Base-by-base conservation (phyloP, 352 stramenopile genomes). In the Phytophthora idaei region DNA sequence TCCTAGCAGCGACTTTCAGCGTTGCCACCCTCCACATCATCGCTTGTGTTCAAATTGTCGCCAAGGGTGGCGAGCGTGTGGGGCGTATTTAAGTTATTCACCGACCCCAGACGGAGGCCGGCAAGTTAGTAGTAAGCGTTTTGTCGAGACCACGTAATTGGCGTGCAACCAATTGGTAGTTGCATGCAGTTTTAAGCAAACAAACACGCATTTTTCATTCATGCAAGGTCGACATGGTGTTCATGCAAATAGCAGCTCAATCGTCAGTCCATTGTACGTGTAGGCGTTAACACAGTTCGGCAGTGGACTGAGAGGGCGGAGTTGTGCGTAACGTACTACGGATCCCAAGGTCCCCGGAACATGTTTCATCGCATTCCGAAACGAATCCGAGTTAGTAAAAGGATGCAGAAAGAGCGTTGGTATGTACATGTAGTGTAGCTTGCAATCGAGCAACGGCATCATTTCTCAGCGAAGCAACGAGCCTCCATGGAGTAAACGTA, bases 11-110 rank as follows among this genome's bases (percentile, higher is more conserved):
- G 54, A 46, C 37, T 25, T 47, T 69, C 47, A 67, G 67, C 64
- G 34, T 51, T 62, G 45, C 49, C 57, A 56, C 44, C 59, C 58
- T 36, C 32, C 7, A 48, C 3, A 42, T 17, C 50, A 64, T 44
- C 55, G 59, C 63, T 70, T 66, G 25, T 69, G 41, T 61, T 67
- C 51, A 64, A 67, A 61, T 71, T 64, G 52, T 59, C 36, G 25
- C 27, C 14, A 14, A 37, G 57, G 36, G 12, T 69, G 50, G 44
- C 60, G 34, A 74, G 64, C 21, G 57, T 73, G 52, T 71, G 60
- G 59, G 67, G 72, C 69, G 64, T 78, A 81, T 78, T 81, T 81
- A 81, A 81, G 50, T 81, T 81, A 81, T 81, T 76, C 68, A 63
- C 67, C 67, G 67, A 47, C 57, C 41, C 39, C 8, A 21, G 51